phyloP scores from a whole-genome alignment of 164 flowering plant genomes.

The Annona cherimola region DNA sequence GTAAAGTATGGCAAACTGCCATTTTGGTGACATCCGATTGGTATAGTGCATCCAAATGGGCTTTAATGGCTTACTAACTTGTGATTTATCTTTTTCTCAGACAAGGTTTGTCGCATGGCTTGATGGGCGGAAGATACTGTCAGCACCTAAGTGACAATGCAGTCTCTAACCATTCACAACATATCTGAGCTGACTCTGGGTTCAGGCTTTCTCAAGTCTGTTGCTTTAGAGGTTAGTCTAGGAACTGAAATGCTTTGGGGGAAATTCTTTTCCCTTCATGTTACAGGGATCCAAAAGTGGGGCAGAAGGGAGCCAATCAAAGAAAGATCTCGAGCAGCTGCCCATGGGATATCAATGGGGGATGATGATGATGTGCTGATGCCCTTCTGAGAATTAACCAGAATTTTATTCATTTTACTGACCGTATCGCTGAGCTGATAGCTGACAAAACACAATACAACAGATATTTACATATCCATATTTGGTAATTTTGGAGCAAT shows the following conservation, averaged over 20 bases:
- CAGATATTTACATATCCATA: neutral
- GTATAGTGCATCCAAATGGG: neutral
- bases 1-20: neutral
- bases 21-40: neutral
- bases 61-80: neutral
- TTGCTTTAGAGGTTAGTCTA: neutral
- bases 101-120: constrained; percentile 57
- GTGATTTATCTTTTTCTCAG: constrained; percentile 29
- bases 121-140: constrained; percentile 16
- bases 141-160: neutral
- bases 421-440: neutral
- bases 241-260: neutral
- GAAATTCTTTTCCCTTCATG: neutral
- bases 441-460: neutral
- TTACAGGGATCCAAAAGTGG: neutral
- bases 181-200: neutral
- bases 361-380: neutral
- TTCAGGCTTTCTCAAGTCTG: neutral
- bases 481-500: neutral
- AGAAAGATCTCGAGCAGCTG: neutral
- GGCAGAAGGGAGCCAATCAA: neutral
- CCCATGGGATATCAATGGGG: neutral
- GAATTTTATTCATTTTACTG: neutral
- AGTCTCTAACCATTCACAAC: neutral
- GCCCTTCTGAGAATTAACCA: no score